Percentiles rank a stretch among this genome's conserved stretches.
These are phyloP conservation scores for Candida ortonii DNA, from an alignment of 805 yeast genomes.

Conservation along the genomic window DNA sequence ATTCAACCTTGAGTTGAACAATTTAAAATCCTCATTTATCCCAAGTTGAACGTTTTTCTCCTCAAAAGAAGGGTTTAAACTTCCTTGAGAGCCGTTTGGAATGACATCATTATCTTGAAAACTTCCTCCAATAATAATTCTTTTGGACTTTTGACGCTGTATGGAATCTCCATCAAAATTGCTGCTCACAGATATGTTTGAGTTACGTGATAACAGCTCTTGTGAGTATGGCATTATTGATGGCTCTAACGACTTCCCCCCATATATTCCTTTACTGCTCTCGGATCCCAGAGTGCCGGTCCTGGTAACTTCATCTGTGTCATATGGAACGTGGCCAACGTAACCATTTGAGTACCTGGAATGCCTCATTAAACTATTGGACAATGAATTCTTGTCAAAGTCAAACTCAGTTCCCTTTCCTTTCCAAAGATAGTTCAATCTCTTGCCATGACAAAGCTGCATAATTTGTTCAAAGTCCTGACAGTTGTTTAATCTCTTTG, in stretches of 20 bases:
- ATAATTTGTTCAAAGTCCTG: constrained; percentile 29
- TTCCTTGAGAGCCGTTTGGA: constrained; percentile 3
- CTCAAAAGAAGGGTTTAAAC: constrained; percentile 8
- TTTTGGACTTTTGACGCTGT: constrained; percentile 20
- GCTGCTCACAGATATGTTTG: constrained; percentile 1
- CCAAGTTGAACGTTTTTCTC: constrained; percentile 2
- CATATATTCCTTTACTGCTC: constrained; percentile 1
- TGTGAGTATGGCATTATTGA: constrained; percentile 10
- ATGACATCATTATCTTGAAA: constrained; percentile 20
- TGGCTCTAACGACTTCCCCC: constrained; percentile 6
- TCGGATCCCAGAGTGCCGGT: constrained; percentile 12
- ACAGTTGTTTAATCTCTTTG: constrained; percentile 20
- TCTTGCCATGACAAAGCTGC: constrained; percentile 28
- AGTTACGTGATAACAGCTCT: background rate
- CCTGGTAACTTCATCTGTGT: constrained; percentile 1
- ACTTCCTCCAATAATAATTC: constrained; percentile 23
- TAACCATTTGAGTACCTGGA: constrained; percentile 1
- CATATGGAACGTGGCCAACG: constrained; percentile 3
- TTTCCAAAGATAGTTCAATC: constrained; percentile 44
- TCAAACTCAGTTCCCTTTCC: constrained; percentile 46
- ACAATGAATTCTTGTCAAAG: constrained; percentile 24
- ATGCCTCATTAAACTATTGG: constrained; percentile 11
- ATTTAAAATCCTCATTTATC: constrained; percentile 19
- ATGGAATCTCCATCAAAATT: constrained; percentile 7
- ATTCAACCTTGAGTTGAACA: constrained; percentile 26